These are phyloP conservation scores for Panaeolus papilionaceus DNA, from an alignment of 768 basidiomycete species.

Conservation along the genomic window DNA sequence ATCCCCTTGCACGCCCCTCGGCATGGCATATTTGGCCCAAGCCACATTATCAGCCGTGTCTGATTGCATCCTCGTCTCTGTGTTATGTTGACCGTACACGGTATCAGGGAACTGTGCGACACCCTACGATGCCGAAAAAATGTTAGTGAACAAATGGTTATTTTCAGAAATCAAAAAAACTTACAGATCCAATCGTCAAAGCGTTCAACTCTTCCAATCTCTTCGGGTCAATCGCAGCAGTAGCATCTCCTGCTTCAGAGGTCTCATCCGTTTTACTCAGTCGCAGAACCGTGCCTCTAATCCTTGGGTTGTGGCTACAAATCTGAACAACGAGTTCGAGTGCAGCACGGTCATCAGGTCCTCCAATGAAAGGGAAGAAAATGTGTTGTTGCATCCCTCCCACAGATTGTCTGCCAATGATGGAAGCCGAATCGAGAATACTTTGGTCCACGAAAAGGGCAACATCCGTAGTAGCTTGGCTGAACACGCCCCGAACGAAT, in stretches of 20 bases:
- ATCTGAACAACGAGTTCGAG: constrained; percentile 86
- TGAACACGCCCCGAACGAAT: constrained; percentile 84
- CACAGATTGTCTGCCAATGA: constrained; percentile 20
- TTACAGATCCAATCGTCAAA: constrained; percentile 56
- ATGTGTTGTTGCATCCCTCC: constrained; percentile 59
- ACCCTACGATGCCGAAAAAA: constrained; percentile 28
- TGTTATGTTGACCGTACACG: constrained; percentile 67
- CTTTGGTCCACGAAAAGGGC: constrained; percentile 83
- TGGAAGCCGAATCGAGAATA: constrained; percentile 34
- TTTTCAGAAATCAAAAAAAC: constrained; percentile 24
- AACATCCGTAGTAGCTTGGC: constrained; percentile 74
- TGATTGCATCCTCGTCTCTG: constrained; percentile 73
- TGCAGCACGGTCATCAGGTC: constrained; percentile 90
- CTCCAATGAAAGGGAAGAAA: constrained; percentile 92
- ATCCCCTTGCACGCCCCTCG: constrained; percentile 17
- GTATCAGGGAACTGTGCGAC: constrained; percentile 65
- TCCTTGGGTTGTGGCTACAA: constrained; percentile 62
- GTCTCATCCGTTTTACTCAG: constrained; percentile 55
- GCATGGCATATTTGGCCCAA: constrained; percentile 64
- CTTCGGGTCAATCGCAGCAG: constrained; percentile 32
- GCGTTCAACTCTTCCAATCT: constrained; percentile 42
- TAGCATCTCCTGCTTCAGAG: constrained; percentile 28
- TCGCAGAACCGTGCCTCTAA: constrained; percentile 78
- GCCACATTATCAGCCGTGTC: constrained; percentile 84
- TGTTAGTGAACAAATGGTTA: not conserved